phyloP scores from a whole-genome alignment of 2,329 filamentous ascomycete genomes.

The Rutstroemia sp. region DNA sequence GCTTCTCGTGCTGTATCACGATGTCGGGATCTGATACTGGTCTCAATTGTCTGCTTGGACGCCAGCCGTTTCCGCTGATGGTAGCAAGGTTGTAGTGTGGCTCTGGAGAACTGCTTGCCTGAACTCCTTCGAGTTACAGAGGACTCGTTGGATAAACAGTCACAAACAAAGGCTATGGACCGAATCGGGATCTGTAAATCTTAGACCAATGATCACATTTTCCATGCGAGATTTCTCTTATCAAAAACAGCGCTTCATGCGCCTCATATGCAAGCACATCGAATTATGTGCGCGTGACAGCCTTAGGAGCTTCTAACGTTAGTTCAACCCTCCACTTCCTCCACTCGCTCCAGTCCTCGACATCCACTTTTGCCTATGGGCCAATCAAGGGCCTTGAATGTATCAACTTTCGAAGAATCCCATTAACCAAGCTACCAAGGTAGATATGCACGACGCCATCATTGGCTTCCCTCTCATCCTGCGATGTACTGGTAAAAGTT shows the following conservation, averaged over 20 bases:
- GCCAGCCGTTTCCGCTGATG: neutral
- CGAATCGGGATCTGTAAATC: neutral
- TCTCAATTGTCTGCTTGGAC: neutral
- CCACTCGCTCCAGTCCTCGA: neutral
- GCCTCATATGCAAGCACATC: slow-evolving; percentile 1
- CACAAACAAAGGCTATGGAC: neutral
- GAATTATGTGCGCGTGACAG: slow-evolving; percentile 1
- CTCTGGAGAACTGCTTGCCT: neutral
- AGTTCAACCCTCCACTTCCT: neutral
- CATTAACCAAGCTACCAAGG: neutral
- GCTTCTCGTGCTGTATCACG: neutral
- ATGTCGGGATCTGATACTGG: neutral
- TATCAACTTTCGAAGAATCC: neutral
- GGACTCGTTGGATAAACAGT: neutral
- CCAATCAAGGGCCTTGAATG: neutral
- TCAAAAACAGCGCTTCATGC: neutral
- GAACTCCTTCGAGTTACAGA: neutral
- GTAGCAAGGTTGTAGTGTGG: neutral
- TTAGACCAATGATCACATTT: neutral
- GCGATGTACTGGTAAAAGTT: neutral
- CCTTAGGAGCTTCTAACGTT: neutral
- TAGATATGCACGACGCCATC: neutral
- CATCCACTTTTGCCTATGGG: neutral
- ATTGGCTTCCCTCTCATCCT: no score
- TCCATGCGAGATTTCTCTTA: neutral